Conservation (phyloP, 1,139 yeast genomes). For the Suhomyces atakaporum region DNA sequence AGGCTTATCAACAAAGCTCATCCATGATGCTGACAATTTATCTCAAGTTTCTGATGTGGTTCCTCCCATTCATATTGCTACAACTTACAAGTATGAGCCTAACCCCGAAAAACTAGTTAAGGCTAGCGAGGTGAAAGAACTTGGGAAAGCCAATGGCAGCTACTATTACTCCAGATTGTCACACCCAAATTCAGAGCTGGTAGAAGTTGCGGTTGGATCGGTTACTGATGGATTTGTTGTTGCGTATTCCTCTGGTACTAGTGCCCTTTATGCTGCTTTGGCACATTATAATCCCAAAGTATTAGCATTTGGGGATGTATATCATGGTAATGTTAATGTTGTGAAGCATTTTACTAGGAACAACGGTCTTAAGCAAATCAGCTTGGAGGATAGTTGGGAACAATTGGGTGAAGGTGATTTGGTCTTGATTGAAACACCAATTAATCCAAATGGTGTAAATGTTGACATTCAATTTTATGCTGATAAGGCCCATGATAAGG, state of each 20-base stretch:
- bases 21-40: slow-evolving; percentile 63
- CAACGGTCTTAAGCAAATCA: slow-evolving; percentile 54
- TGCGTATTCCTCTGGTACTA: slow-evolving; percentile 70
- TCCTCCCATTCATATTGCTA: slow-evolving; percentile 79
- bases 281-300: slow-evolving; percentile 72
- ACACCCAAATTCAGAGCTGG: slow-evolving; percentile 70
- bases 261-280: slow-evolving; percentile 79
- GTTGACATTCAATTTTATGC: slow-evolving; percentile 65
- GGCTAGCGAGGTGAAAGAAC: slow-evolving; percentile 31
- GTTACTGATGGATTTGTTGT: slow-evolving; percentile 61
- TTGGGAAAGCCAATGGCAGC: slow-evolving; percentile 5
- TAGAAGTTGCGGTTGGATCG: slow-evolving; percentile 65
- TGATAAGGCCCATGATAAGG: slow-evolving; percentile 64
- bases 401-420: slow-evolving; percentile 68
- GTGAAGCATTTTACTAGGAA: slow-evolving; percentile 63
- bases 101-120: slow-evolving; percentile 57
- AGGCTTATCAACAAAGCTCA: slow-evolving; percentile 51
- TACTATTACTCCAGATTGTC: slow-evolving; percentile 64
- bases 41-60: slow-evolving; percentile 58
- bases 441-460: slow-evolving; percentile 81
- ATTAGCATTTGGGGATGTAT: slow-evolving; percentile 75
- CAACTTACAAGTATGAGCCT: slow-evolving; percentile 68
- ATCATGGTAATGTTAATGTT: slow-evolving; percentile 81
- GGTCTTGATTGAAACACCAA: slow-evolving; percentile 83
- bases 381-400: slow-evolving; percentile 44